Conservation (phyloP, 371 early-diverging fungal genomes). For the Rhizopus stolonifer region DNA sequence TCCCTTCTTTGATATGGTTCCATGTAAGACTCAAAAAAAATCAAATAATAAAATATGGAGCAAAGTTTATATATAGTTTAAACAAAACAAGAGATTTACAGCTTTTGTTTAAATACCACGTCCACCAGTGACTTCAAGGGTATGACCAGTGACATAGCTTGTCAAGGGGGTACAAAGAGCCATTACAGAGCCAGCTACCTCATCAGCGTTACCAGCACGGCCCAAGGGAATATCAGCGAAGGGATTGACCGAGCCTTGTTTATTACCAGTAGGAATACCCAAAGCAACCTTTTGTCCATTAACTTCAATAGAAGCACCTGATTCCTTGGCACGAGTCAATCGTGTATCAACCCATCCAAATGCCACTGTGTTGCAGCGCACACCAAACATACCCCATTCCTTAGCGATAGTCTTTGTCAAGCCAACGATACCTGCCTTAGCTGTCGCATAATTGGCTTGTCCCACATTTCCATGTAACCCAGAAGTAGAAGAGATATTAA, state of each 20-base stretch:
- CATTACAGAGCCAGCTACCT: constrained; percentile 66
- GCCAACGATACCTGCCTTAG: constrained; percentile 59
- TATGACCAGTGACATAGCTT: constrained; percentile 63
- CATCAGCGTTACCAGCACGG: constrained; percentile 65
- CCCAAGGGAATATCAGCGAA: constrained; percentile 64
- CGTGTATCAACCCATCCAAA: constrained; percentile 72
- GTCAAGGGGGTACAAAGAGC: constrained; percentile 66
- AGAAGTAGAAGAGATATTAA: constrained; percentile 68
- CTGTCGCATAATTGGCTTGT: constrained; percentile 61
- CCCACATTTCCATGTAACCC: constrained; percentile 72
- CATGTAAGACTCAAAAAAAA: too few species aligned
- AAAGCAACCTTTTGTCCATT: constrained; percentile 68
- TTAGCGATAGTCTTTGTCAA: constrained; percentile 65
- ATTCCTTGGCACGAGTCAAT: constrained; percentile 70
- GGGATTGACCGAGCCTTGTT: constrained; percentile 39
- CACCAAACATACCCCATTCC: constrained; percentile 64
- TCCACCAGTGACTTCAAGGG: constrained; percentile 71
- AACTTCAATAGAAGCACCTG: constrained; percentile 63
- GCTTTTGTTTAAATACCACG: constrained; percentile 56
- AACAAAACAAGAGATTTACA: too few species aligned
- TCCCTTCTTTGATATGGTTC: too few species aligned
- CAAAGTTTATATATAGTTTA: too few species aligned
- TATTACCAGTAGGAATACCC: constrained; percentile 65
- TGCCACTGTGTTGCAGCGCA: constrained; percentile 67
- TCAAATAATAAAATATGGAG: too few species aligned